Evolutionary conservation across 73 alveolate species (phyloP), one percentile per base, ranked within the genome.

Genomic region (Symbiodinium natans): DNA sequence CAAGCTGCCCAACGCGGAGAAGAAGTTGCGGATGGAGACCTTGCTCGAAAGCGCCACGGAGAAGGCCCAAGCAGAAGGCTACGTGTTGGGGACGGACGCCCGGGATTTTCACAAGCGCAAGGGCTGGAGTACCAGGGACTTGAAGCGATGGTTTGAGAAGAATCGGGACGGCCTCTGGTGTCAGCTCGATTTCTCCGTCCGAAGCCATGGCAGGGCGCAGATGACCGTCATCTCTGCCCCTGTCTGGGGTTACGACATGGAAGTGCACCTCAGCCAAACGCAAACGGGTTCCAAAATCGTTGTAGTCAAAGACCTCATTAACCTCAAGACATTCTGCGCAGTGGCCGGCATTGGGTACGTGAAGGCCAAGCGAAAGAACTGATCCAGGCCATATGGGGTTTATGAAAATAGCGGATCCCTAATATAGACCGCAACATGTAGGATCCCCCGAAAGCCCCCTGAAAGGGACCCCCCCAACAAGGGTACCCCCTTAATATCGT

Each of bases 281-380:
- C 68, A 27, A 10, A 87, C 94, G 17, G 68, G 68, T 68, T 54
- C 85, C 63, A 87, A 87, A 9, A 59, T 87, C 1, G 94, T 87
- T 84, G 94, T 87, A 27, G 94, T 87, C 41, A 87, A 87, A 59
- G 94, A 87, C 39, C 71, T 87, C 33, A 87, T 82, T n/a, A 87
- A 87, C 42, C 84, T 87, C 43, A 87, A 59, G 63, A 31, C 40
- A 0, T 87, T 87, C 15, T 87, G 94, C 34, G 34, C 68, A 23
- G 94, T 87, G 27, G 94, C 94, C 9, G 94, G 94, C 34, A 56
- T 87, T 59, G 94, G 94, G 33, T 87, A 87, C 68, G 46, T 43
- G 38, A 86, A 38, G 68, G 43, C 84, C 52, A 27, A 31, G 48
- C 40, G 4, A 27, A 27, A 42, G 36, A 17, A 1, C 33, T 21